Percentiles rank a stretch among this genome's conserved stretches.
These are phyloP conservation scores for Vachellia pachyceras DNA, from an alignment of 306 rosid genomes.

Conservation along the genomic window DNA sequence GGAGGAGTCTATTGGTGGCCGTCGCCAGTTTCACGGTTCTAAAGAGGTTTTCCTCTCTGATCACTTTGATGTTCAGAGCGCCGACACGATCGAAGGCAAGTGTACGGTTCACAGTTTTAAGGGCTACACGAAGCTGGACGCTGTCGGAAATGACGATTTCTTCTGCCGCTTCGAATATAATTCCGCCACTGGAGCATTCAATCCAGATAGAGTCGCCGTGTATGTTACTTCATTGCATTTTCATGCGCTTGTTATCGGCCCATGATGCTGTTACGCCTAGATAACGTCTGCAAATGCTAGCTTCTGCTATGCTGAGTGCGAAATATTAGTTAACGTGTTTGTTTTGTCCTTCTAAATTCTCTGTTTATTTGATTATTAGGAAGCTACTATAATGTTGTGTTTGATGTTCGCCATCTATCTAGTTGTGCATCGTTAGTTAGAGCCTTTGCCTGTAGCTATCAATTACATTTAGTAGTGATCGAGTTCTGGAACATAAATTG, in stretches of 20 bases:
- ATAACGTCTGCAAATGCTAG: slow-evolving; percentile 4
- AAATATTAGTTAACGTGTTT: slow-evolving; percentile 2
- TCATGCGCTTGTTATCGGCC: neutral
- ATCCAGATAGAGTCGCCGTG: slow-evolving; percentile 99
- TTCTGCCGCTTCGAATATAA: slow-evolving; percentile 98
- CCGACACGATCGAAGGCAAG: slow-evolving; percentile 90
- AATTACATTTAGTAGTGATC: slow-evolving; percentile 13
- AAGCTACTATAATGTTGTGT: neutral
- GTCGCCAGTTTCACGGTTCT: slow-evolving; percentile 96
- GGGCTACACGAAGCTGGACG: slow-evolving; percentile 95
- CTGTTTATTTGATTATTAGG: neutral
- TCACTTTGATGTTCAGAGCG: slow-evolving; percentile 90
- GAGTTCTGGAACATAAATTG: slow-evolving; percentile 13
- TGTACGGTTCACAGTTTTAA: slow-evolving; percentile 92
- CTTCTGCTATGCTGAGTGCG: slow-evolving; percentile 13
- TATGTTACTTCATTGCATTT: slow-evolving; percentile 43
- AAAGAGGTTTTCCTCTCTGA: slow-evolving; percentile 96
- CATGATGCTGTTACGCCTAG: neutral
- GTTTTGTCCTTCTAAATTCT: neutral
- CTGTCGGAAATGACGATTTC: slow-evolving; percentile 97
- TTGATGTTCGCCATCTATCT: slow-evolving; percentile 27
- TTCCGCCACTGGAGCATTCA: slow-evolving; percentile 89
- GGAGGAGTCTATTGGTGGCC: slow-evolving; percentile 98
- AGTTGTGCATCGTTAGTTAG: neutral
- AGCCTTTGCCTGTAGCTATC: slow-evolving; percentile 3